Base-by-base conservation (phyloP, 2,329 filamentous ascomycete species). In the Ophiostoma ips region DNA sequence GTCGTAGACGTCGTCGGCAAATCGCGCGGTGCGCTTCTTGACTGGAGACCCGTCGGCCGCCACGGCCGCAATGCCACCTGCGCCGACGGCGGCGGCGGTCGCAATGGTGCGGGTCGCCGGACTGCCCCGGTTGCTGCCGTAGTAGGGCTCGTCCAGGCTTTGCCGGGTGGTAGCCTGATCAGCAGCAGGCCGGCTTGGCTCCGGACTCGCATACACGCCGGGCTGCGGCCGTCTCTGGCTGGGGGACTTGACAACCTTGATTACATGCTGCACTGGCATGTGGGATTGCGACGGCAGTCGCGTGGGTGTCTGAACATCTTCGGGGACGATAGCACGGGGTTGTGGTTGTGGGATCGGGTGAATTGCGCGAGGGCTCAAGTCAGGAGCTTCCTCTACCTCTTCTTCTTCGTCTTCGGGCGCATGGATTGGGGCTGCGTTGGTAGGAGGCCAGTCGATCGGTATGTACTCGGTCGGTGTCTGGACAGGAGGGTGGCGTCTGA, bases 1-100 rank as follows among this genome's bases (percentile, higher is more conserved):
- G 33, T 60, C 58, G 31, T 65, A 59, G 6, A 52, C 49, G 8
- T 63, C 61, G 28, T 61, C 58, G 33, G 65, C 60, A 11, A 56
- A 57, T 33, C 57, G 47, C 0, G 55, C 54, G 2, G 58, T 56
- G 18, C 57, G 52, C 18, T 55, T 43, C 18, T 55, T 43, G 8
- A 28, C 21, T 9, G 40, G 40, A 3, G 24, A 15, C 11, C 40
- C n/a, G 16, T 43, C 24, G 11, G 56, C 56, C 35, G 43, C 49
- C 10, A 49, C 52, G 13, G 30, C 52, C 5, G 34, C 48, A 4
- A 40, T 50, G 15, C 45, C 49, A 5, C 30, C 36, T 8, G 41
- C 50, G 16, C 35, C 43, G n/a, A 8, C 16, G 18, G n/a, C n/a
- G 5, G 24, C 34, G 31, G 15, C 41, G 10, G 46, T 41, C 1